Base-by-base conservation (phyloP, 495 filamentous ascomycete genomes). In the Penicillium canariense region DNA sequence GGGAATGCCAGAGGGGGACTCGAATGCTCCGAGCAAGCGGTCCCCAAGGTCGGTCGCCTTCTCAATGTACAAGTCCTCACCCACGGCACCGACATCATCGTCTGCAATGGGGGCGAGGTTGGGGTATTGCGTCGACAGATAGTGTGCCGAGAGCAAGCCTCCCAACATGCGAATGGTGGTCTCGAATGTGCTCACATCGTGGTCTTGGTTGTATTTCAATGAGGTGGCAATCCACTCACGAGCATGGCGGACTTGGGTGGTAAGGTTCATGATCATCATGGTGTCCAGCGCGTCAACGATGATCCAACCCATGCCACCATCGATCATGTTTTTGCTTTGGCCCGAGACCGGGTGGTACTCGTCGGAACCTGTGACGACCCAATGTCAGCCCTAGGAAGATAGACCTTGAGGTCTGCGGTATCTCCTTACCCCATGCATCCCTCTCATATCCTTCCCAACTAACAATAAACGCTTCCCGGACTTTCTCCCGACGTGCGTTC, bases 111-210 rank as follows among this genome's bases (percentile, higher is more conserved):
- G 80, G 12, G 88, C 87, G 65, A 90, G 67, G 17, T 82, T 56
- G 0, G 89, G 87, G 58, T 80, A 90, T 38, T 80, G 73, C 15
- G 84, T 88, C 18, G 89, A 92, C 4, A 99, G 82, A 66, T 97
- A 96, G 63, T 99, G 91, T 18, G 94, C 94, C 8, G 94, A 96
- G 15, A 99, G 78, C 17, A 99, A 79, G 3, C 94, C 94, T 18
- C 94, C 94, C 28, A 99, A 73, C 92, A 99, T 97, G 52, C 95
- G 89, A 57, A 97, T 99, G 1, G 93, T 97, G 0, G 94, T 97
- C 68, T 99, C 94, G 63, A 99, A 99, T 0, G 91, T 97, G 69
- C 88, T 97, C 34, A 99, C 95, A 60, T 97, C 90, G 57, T 95
- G 90, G 58, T 96, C 80, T 63, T 96, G 90, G 51, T 96, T 84